Conservation (phyloP, 768 basidiomycete genomes). For the Tremella fuciformis region DNA sequence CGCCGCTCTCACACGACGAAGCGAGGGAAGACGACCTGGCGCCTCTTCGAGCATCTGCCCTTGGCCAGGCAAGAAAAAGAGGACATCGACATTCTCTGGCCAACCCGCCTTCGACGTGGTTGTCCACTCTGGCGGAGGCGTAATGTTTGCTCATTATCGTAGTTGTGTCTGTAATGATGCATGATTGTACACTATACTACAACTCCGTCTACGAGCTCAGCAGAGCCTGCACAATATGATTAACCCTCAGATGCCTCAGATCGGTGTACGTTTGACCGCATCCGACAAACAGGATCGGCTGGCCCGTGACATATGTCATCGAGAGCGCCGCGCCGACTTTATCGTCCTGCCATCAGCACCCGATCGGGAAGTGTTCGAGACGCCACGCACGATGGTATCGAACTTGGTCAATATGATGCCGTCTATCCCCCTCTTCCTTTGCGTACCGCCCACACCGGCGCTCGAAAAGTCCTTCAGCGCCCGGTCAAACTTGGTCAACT, state of each 20-base stretch:
- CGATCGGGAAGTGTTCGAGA: not conserved
- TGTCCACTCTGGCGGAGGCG: not conserved
- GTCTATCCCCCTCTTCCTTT: constrained; percentile 74
- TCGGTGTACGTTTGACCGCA: constrained; percentile 99
- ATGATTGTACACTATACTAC: not conserved
- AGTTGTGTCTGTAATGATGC: not conserved
- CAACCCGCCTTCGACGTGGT: not conserved
- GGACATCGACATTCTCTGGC: not conserved
- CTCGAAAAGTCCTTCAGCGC: constrained; percentile 88
- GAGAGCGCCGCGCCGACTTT: constrained; percentile 91
- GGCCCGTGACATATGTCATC: constrained; percentile 98
- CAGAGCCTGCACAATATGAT: constrained; percentile 90
- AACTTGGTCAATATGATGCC: constrained; percentile 99
- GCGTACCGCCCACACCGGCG: constrained; percentile 59
- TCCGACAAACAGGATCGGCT: constrained; percentile 96
- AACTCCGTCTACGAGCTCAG: constrained; percentile 55
- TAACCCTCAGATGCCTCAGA: constrained; percentile 80
- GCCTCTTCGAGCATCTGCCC: not conserved
- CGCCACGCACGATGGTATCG: constrained; percentile 78
- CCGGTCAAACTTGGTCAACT: constrained; percentile 92
- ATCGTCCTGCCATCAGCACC: constrained; percentile 56
- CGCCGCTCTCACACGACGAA: not conserved
- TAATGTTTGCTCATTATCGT: too few relatives aligned
- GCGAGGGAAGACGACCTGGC: constrained; percentile 7
- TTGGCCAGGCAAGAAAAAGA: not conserved